Evolutionary conservation across 2,329 filamentous ascomycete species (phyloP).

Genomic region (Trichoderma breve): DNA sequence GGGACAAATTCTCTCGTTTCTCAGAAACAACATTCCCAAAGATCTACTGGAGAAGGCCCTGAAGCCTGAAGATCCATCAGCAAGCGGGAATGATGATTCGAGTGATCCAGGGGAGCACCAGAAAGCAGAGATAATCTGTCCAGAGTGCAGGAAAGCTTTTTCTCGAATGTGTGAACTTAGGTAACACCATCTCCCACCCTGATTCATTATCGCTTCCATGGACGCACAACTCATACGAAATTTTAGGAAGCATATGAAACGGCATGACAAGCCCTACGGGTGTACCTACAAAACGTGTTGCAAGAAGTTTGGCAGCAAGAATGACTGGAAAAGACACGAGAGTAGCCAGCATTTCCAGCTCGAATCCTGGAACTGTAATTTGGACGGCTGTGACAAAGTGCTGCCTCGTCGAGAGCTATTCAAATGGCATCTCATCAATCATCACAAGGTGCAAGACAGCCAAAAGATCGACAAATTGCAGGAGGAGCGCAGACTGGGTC

Average conservation of each 20-base stretch:
- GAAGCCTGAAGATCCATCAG: conserved; percentile 21
- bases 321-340: conserved; percentile 92
- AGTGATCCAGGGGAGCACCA: neutral
- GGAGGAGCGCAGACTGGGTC: conserved; percentile 58
- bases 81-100: conserved; percentile 19
- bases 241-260: conserved; percentile 75
- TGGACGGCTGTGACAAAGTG: conserved; percentile 53
- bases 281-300: conserved; percentile 71
- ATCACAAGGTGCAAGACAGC: conserved; percentile 41
- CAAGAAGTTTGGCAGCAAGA: conserved; percentile 84
- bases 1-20: neutral
- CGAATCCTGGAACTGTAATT: conserved; percentile 70
- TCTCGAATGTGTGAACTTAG: conserved; percentile 55
- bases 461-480: conserved; percentile 43
- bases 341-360: conserved; percentile 71
- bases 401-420: conserved; percentile 61
- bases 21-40: conserved; percentile 28
- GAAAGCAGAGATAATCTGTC: conserved; percentile 31
- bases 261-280: conserved; percentile 76
- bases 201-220: too few relatives aligned
- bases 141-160: conserved; percentile 47
- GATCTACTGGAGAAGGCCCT: conserved; percentile 35
- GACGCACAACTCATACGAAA: neutral
- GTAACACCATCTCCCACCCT: conserved; percentile 37
- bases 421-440: conserved; percentile 55